These are phyloP conservation scores for Rhododendron vialii DNA, from an alignment of 148 eudicot species.

Conservation along the genomic window DNA sequence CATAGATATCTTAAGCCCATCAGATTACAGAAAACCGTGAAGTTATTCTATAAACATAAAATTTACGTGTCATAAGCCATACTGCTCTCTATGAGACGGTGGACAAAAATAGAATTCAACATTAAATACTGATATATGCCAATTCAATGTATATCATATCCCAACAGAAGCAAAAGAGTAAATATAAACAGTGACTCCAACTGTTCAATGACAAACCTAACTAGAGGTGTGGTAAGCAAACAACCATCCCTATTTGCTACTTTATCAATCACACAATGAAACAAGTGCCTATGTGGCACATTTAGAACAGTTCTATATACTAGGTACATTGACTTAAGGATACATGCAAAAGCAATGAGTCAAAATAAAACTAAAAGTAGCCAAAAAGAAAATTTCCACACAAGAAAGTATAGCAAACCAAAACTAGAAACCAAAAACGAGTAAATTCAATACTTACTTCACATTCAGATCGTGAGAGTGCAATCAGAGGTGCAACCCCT, in stretches of 20 bases:
- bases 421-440: background rate
- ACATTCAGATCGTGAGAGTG: constrained; percentile 67
- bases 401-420: background rate
- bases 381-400: background rate
- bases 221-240: background rate
- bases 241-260: background rate
- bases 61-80: background rate
- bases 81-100: background rate
- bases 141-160: background rate
- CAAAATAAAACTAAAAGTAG: background rate
- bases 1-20: background rate
- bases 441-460: constrained; percentile 51
- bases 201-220: background rate
- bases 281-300: background rate
- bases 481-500: constrained; percentile 88
- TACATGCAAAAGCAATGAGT: background rate
- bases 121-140: background rate
- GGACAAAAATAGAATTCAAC: background rate
- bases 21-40: background rate
- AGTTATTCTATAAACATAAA: background rate
- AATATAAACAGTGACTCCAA: background rate
- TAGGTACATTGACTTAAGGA: background rate
- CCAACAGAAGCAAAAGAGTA: background rate
- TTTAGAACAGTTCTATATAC: background rate
- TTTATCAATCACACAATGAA: background rate